Evolutionary conservation across 2,329 filamentous ascomycete species (phyloP).

Genomic region (Aureobasidium pullulans): DNA sequence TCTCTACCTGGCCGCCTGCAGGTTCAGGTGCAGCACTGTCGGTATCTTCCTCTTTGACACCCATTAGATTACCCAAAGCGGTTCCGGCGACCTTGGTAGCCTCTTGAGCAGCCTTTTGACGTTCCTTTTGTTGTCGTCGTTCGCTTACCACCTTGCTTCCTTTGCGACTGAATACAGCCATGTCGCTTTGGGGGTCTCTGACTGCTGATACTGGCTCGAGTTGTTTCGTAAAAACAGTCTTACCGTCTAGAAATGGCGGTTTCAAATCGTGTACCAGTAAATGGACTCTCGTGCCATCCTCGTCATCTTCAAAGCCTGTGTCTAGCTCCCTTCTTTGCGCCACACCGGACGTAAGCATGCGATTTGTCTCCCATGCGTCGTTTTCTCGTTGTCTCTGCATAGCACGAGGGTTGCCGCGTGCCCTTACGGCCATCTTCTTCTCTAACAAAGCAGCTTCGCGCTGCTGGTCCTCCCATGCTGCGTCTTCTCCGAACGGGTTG

Average conservation of each 20-base stretch:
- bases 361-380: slow-evolving; percentile 97
- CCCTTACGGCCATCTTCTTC: slow-evolving; percentile 57
- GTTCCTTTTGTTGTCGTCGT: slow-evolving; percentile 81
- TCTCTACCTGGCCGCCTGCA: slow-evolving; percentile 47
- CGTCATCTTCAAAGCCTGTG: slow-evolving; percentile 79
- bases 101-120: slow-evolving; percentile 89
- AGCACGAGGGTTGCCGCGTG: slow-evolving; percentile 54
- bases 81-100: slow-evolving; percentile 91
- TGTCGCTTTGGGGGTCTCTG: slow-evolving; percentile 89
- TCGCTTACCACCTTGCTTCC: slow-evolving; percentile 91
- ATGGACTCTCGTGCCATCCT: slow-evolving; percentile 83
- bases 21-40: slow-evolving; percentile 78
- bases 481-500: slow-evolving; percentile 76
- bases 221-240: slow-evolving; percentile 95
- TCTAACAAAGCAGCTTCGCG: slow-evolving; percentile 66
- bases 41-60: slow-evolving; percentile 80
- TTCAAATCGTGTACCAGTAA: slow-evolving; percentile 87
- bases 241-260: slow-evolving; percentile 89
- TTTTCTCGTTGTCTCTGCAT: slow-evolving; percentile 88
- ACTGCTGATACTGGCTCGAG: slow-evolving; percentile 90
- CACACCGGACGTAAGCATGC: slow-evolving; percentile 94
- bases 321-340: slow-evolving; percentile 80
- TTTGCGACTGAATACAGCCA: slow-evolving; percentile 96
- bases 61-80: slow-evolving; percentile 88
- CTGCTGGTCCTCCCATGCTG: slow-evolving; percentile 67